These are phyloP conservation scores for Ampelocalamus luodianensis DNA, from an alignment of 176 grass and related monocot species.

Conservation along the genomic window DNA sequence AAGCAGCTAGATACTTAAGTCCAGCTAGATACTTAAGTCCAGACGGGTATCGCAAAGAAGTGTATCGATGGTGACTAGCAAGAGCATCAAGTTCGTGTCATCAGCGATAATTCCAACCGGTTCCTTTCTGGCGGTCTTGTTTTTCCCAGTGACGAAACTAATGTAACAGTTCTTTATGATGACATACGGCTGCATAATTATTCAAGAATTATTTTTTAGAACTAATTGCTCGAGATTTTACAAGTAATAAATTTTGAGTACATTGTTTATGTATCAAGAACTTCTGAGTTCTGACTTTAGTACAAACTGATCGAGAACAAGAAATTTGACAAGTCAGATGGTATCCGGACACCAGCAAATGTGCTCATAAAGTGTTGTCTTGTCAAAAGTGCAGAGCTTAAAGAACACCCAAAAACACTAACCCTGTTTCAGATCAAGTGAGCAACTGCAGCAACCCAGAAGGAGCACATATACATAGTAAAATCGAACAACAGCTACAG, in stretches of 20 bases:
- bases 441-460: conserved; percentile 45
- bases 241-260: not conserved
- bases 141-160: not conserved
- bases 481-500: conserved; percentile 20
- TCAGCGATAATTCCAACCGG: conserved; percentile 11
- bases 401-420: not conserved
- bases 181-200: conserved; percentile 3
- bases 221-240: not conserved
- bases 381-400: conserved; percentile 22
- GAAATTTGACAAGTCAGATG: not conserved
- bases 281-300: not conserved
- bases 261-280: not conserved
- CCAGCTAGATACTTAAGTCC: no score
- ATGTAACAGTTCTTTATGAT: not conserved
- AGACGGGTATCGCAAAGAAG: conserved; percentile 14
- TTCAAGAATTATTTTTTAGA: not conserved
- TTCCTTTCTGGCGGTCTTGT: not conserved
- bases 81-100: conserved; percentile 28
- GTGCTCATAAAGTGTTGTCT: not conserved
- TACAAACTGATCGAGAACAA: not conserved
- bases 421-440: conserved; percentile 5
- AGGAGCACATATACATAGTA: conserved; percentile 21
- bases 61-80: conserved; percentile 19
- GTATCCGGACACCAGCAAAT: not conserved
- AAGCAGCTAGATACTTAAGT: not conserved